phyloP scores from a whole-genome alignment of 2,329 filamentous ascomycete species.

The Nectriaceae sp. region DNA sequence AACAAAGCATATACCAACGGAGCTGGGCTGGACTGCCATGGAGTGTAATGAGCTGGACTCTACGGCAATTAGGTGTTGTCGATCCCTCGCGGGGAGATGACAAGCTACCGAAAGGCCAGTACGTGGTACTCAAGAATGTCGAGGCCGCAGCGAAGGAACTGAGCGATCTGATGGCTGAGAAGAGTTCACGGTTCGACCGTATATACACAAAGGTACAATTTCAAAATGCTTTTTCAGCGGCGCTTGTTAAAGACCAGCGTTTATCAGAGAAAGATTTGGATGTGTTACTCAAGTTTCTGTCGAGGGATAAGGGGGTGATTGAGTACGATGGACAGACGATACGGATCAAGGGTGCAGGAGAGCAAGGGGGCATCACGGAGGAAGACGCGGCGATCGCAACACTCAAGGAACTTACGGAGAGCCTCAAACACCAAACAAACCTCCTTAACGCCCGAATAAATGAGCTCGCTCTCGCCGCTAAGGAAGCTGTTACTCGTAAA shows the following conservation, averaged over 20 bases:
- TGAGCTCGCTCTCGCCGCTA: conserved; percentile 64
- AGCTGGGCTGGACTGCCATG: conserved; percentile 71
- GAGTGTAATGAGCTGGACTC: conserved; percentile 73
- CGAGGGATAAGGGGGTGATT: conserved; percentile 63
- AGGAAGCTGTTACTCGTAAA: conserved; percentile 69
- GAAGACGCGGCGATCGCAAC: conserved; percentile 84
- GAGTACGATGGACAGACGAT: conserved; percentile 68
- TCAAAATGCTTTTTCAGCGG: conserved; percentile 54
- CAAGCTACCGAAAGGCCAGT: conserved; percentile 60
- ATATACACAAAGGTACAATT: conserved; percentile 71
- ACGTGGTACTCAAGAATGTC: conserved; percentile 66
- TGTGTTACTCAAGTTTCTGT: conserved; percentile 69
- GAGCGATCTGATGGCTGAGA: conserved; percentile 43
- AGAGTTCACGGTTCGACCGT: conserved; percentile 60
- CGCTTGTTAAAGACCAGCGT: conserved; percentile 49
- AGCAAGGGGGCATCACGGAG: conserved; percentile 60
- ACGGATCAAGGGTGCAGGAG: conserved; percentile 65
- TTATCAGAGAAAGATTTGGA: conserved; percentile 68
- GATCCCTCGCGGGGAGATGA: conserved; percentile 51
- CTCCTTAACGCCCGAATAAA: conserved; percentile 68
- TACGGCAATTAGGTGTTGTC: conserved; percentile 67
- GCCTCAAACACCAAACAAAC: conserved; percentile 71
- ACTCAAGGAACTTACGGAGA: conserved; percentile 75
- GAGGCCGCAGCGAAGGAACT: conserved; percentile 61
- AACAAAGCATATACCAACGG: conserved; percentile 71